phyloP scores from a whole-genome alignment of 1,284 basidiomycete genomes.

The Sanguinoderma infundibulare region DNA sequence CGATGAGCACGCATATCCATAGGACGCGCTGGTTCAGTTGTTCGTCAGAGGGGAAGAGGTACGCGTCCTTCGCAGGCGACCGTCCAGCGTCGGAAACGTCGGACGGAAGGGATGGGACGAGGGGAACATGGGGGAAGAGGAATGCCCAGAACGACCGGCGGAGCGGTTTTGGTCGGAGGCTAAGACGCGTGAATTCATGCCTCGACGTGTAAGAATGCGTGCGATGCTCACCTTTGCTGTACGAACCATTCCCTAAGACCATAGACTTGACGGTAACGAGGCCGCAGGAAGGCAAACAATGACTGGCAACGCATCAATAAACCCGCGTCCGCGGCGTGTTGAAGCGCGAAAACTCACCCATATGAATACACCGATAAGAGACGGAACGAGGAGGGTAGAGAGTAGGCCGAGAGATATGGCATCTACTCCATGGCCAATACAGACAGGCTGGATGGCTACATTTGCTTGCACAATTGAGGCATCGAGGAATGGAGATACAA shows the following conservation, averaged over 20 bases:
- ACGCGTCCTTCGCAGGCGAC: slow-evolving; percentile 51
- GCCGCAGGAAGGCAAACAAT: slow-evolving; percentile 67
- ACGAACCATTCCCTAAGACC: slow-evolving; percentile 77
- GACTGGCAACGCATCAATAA: slow-evolving; percentile 44
- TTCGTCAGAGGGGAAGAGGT: slow-evolving; percentile 73
- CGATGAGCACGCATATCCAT: slow-evolving; percentile 67
- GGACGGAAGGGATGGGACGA: slow-evolving; percentile 61
- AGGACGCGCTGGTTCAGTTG: slow-evolving; percentile 69
- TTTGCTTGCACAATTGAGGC: slow-evolving; percentile 29
- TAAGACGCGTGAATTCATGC: slow-evolving; percentile 33
- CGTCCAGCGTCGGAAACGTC: slow-evolving; percentile 59
- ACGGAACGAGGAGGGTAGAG: slow-evolving; percentile 59
- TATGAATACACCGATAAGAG: slow-evolving; percentile 58
- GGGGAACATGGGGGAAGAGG: slow-evolving; percentile 68
- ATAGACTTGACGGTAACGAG: slow-evolving; percentile 72
- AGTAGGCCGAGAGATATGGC: slow-evolving; percentile 66
- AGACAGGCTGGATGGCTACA: slow-evolving; percentile 45
- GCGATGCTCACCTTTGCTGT: slow-evolving; percentile 59
- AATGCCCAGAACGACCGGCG: slow-evolving; percentile 65
- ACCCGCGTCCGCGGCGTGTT: background rate
- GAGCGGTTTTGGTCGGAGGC: slow-evolving; percentile 67
- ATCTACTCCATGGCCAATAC: slow-evolving; percentile 69
- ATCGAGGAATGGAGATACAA: slow-evolving; percentile 36
- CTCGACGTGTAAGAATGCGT: background rate
- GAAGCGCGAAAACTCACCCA: slow-evolving; percentile 55